Percentiles rank a stretch among this genome's conserved stretches.
These are phyloP conservation scores for Hevea brasiliensis DNA, from an alignment of 345 rosid species.

Conservation along the genomic window DNA sequence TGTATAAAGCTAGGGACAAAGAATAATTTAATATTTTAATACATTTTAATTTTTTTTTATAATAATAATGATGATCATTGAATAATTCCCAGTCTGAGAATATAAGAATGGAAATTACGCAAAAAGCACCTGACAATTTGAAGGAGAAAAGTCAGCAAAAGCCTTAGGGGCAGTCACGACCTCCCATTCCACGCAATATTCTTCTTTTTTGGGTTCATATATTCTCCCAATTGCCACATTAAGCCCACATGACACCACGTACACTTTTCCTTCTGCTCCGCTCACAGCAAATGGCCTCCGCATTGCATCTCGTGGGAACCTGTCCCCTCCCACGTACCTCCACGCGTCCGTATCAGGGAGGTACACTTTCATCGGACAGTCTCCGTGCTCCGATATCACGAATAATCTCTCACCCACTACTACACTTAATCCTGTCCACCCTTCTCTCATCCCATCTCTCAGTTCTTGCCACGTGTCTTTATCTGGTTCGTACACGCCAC, in stretches of 20 bases:
- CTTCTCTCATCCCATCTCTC: constrained; percentile 64
- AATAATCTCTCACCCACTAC: constrained; percentile 45
- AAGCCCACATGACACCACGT: constrained; percentile 52
- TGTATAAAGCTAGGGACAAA: too few relatives aligned
- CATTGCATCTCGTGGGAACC: constrained; percentile 45
- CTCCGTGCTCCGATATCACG: constrained; percentile 66
- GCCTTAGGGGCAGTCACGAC: constrained; percentile 41
- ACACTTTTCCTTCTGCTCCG: constrained; percentile 46
- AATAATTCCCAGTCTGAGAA: too few relatives aligned
- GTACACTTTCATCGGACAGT: constrained; percentile 64
- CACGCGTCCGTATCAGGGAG: constrained; percentile 47
- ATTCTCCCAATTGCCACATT: constrained; percentile 56
- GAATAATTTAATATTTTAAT: too few relatives aligned
- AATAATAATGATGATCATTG: too few relatives aligned
- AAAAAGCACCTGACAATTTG: constrained; percentile 57
- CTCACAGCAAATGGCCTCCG: constrained; percentile 55
- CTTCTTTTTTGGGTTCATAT: constrained; percentile 24
- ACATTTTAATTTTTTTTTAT: too few relatives aligned
- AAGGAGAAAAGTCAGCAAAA: constrained; percentile 47
- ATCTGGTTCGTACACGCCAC: constrained; percentile 45
- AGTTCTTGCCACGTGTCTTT: constrained; percentile 58
- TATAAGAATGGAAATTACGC: constrained; percentile 27
- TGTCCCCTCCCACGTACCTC: constrained; percentile 54
- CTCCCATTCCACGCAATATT: constrained; percentile 46
- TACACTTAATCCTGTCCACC: constrained; percentile 69